Evolutionary conservation across 345 rosid species (phyloP).

Genomic region (Bruguiera gymnorhiza): DNA sequence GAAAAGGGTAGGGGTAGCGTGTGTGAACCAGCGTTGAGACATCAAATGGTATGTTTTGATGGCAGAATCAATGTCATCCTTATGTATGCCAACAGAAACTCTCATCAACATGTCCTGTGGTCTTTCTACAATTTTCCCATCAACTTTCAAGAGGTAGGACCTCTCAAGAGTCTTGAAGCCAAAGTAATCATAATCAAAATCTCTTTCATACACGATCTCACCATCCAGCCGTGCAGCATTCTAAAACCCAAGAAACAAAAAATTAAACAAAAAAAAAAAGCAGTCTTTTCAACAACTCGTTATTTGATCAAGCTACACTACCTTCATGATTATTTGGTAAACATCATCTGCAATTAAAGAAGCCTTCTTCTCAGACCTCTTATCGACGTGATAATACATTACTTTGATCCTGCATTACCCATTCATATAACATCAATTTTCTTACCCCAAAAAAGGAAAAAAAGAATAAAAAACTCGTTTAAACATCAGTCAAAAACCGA

Average conservation of each 20-base stretch:
- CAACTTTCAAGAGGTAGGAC: conserved; percentile 81
- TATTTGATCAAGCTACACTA: conserved; percentile 6
- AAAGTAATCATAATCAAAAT: conserved; percentile 83
- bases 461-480: neutral
- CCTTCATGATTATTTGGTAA: conserved; percentile 80
- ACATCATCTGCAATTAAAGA: conserved; percentile 86
- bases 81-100: conserved; percentile 80
- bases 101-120: conserved; percentile 94
- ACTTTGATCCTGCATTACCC: conserved; percentile 51
- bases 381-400: conserved; percentile 63
- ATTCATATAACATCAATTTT: conserved; percentile 1
- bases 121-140: conserved; percentile 74
- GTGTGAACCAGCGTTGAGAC: conserved; percentile 92
- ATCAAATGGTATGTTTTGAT: conserved; percentile 71
- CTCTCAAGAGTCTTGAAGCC: conserved; percentile 91
- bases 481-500: neutral
- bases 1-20: conserved; percentile 88
- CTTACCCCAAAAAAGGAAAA: neutral
- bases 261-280: conserved; percentile 1
- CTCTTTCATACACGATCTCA: conserved; percentile 80
- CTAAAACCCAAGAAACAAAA: conserved; percentile 25
- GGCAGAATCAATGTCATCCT: conserved; percentile 60
- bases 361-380: conserved; percentile 69
- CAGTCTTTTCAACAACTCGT: neutral
- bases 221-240: conserved; percentile 72